Conservation (phyloP, 2,329 filamentous ascomycete genomes). For the Calonectria fujianensis region DNA sequence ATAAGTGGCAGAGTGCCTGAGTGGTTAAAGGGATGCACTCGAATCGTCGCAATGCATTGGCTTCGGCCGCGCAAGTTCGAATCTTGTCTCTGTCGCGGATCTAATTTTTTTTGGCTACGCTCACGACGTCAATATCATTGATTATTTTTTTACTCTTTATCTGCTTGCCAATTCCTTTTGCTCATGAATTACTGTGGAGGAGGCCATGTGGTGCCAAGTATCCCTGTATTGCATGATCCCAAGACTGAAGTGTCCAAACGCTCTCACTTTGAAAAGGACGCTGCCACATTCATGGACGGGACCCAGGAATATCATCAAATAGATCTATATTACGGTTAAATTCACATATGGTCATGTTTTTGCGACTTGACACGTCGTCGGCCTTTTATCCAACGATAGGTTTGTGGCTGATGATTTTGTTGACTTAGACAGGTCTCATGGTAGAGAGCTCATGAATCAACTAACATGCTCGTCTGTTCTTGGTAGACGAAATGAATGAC, state of each 20-base stretch:
- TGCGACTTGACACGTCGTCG: neutral
- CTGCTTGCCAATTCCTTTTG: neutral
- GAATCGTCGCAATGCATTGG: slow-evolving; percentile 44
- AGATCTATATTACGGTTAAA: neutral
- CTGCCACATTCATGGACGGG: neutral
- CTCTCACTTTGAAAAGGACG: neutral
- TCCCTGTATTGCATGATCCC: neutral
- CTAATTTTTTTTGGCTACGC: slow-evolving; percentile 20
- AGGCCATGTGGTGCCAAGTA: neutral
- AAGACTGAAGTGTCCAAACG: neutral
- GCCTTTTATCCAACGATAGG: too few relatives aligned
- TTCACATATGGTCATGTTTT: neutral
- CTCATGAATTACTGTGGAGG: neutral
- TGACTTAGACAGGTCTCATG: slow-evolving; percentile 9
- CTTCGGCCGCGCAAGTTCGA: slow-evolving; percentile 46
- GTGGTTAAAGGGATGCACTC: slow-evolving; percentile 46
- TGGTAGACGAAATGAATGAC: neutral
- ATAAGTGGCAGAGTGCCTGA: slow-evolving; percentile 41
- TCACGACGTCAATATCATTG: accelerated
- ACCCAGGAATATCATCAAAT: neutral
- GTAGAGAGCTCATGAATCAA: neutral
- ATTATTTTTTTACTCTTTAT: neutral
- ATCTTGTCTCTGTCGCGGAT: slow-evolving; percentile 45
- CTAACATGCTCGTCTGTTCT: neutral
- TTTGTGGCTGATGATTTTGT: neutral